These are phyloP conservation scores for Fonsecaea monophora DNA, from an alignment of 2,329 filamentous ascomycete species.

Conservation along the genomic window DNA sequence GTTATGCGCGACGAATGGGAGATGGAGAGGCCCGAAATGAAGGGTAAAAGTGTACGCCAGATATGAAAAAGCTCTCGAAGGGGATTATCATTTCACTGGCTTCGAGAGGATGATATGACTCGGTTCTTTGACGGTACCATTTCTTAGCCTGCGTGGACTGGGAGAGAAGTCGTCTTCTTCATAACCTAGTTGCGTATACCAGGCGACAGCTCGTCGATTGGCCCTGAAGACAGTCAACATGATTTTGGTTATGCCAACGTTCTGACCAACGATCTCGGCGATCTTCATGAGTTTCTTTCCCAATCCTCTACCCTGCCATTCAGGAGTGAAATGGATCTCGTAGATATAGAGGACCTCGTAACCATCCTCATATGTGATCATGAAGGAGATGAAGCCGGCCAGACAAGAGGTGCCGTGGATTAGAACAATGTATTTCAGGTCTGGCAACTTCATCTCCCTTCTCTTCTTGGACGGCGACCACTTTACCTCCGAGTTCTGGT, in stretches of 20 bases:
- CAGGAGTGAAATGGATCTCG: constrained; percentile 62
- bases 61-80: constrained; percentile 62
- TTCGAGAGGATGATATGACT: constrained; percentile 64
- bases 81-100: constrained; percentile 39
- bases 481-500: constrained; percentile 58
- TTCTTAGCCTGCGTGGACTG: constrained; percentile 55
- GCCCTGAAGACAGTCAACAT: constrained; percentile 67
- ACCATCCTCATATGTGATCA: constrained; percentile 63
- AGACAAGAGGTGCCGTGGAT: constrained; percentile 27
- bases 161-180: constrained; percentile 61
- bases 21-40: constrained; percentile 85
- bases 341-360: constrained; percentile 68
- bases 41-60: constrained; percentile 83
- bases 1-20: constrained; percentile 93
- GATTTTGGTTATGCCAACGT: constrained; percentile 58
- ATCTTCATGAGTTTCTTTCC: constrained; percentile 59
- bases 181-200: constrained; percentile 62
- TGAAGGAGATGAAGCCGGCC: constrained; percentile 60
- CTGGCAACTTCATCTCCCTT: constrained; percentile 63
- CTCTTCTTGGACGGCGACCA: constrained; percentile 63
- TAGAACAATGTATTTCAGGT: constrained; percentile 66
- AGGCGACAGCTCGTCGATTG: constrained; percentile 55
- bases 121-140: constrained; percentile 55
- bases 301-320: constrained; percentile 57
- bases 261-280: constrained; percentile 56